phyloP scores from a whole-genome alignment of 495 filamentous ascomycete genomes.

The Penicillium longicatenatum region DNA sequence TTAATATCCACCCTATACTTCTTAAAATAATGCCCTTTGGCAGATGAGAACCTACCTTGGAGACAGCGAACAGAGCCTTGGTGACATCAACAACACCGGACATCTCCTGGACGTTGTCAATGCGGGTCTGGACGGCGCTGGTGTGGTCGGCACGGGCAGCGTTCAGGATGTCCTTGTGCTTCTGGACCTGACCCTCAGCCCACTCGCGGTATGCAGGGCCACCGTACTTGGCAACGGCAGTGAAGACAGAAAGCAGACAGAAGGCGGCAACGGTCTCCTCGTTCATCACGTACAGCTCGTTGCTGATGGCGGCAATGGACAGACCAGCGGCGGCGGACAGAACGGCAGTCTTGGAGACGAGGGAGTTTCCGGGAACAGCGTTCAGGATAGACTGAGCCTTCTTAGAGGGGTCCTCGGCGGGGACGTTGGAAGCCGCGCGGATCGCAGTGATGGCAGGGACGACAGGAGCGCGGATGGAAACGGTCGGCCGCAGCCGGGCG shows the following conservation, averaged over 20 bases:
- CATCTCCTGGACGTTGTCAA: conserved; percentile 91
- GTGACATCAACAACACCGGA: conserved; percentile 92
- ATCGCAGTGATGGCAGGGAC: conserved; percentile 65
- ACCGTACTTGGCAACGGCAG: conserved; percentile 83
- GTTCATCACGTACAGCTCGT: conserved; percentile 99
- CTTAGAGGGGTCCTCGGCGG: conserved; percentile 80
- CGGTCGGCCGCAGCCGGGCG: conserved; percentile 78
- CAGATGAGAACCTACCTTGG: conserved; percentile 66
- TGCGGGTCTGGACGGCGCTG: conserved; percentile 87
- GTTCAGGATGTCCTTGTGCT: conserved; percentile 92
- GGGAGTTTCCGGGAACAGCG: conserved; percentile 77
- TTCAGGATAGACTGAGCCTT: conserved; percentile 96
- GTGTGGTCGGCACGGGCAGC: conserved; percentile 92
- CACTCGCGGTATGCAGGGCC: conserved; percentile 90
- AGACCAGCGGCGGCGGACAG: conserved; percentile 89
- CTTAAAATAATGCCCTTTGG: not conserved
- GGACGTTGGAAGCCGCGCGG: conserved; percentile 75
- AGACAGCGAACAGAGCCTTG: conserved; percentile 95
- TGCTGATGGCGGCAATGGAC: conserved; percentile 94
- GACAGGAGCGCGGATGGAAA: conserved; percentile 71
- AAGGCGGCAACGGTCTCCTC: conserved; percentile 94
- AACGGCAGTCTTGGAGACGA: conserved; percentile 93
- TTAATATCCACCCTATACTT: conserved; percentile 1
- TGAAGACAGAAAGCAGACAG: conserved; percentile 87
- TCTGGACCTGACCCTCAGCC: conserved; percentile 82